A percentile compares a stretch with the other conserved stretches of the same genome.
Evolutionary conservation across 768 basidiomycete species (phyloP).

Genomic region (Xerocomus spinulosus): DNA sequence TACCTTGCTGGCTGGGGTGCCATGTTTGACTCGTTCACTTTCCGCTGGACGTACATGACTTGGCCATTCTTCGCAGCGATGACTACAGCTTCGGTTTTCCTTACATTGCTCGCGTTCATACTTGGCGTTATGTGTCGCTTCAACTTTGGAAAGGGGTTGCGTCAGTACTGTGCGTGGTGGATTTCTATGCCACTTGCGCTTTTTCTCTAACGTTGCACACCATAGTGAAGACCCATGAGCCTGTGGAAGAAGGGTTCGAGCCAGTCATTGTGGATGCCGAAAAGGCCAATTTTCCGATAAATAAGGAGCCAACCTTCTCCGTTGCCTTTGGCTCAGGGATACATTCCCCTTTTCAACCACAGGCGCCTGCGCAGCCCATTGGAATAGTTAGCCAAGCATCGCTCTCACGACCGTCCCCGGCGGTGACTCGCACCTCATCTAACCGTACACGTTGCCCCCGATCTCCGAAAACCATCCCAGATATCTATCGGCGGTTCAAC

Average conservation of each 20-base stretch:
- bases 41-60: constrained; percentile 70
- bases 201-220: neutral
- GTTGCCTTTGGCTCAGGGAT: constrained; percentile 31
- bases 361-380: constrained; percentile 32
- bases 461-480: constrained; percentile 3
- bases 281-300: constrained; percentile 62
- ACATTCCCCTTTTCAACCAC: constrained; percentile 35
- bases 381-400: neutral
- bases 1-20: constrained; percentile 67
- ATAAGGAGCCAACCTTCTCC: constrained; percentile 52
- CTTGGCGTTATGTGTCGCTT: constrained; percentile 63
- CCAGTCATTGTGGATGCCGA: constrained; percentile 36
- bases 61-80: constrained; percentile 75
- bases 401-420: constrained; percentile 30
- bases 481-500: constrained; percentile 8
- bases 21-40: constrained; percentile 69
- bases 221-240: constrained; percentile 54
- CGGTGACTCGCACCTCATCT: constrained; percentile 32
- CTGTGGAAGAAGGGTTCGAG: constrained; percentile 42
- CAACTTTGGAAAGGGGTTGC: constrained; percentile 76
- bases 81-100: constrained; percentile 50
- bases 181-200: neutral
- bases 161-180: constrained; percentile 52
- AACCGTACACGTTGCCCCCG: constrained; percentile 26
- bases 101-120: constrained; percentile 51